Percentiles rank a stretch among this genome's conserved stretches.
Evolutionary conservation across 2,329 filamentous ascomycete species (phyloP).

Genomic region (Fusarium incarnatum): DNA sequence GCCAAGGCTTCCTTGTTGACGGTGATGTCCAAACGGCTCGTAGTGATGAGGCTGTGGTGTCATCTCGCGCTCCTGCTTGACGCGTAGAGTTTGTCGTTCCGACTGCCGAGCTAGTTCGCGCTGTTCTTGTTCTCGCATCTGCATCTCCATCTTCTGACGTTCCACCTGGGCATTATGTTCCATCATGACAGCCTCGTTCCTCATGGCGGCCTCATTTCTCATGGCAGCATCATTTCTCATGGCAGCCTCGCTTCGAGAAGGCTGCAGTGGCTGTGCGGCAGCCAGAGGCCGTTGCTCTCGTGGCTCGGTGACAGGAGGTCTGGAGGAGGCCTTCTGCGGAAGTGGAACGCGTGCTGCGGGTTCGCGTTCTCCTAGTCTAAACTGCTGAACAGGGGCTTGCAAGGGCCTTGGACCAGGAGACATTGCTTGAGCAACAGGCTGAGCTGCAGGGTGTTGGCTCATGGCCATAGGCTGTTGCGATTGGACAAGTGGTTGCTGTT

Average conservation of each 20-base stretch:
- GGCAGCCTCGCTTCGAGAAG: slow-evolving; percentile 50
- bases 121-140: slow-evolving; percentile 47
- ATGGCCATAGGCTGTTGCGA: slow-evolving; percentile 48
- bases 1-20: slow-evolving; percentile 54
- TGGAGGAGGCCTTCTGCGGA: slow-evolving; percentile 54
- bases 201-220: slow-evolving; percentile 50
- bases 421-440: slow-evolving; percentile 58
- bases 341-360: slow-evolving; percentile 55
- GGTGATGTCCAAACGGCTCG: slow-evolving; percentile 58
- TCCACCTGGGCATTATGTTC: slow-evolving; percentile 47
- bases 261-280: slow-evolving; percentile 52
- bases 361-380: slow-evolving; percentile 54
- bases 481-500: slow-evolving; percentile 49
- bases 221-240: slow-evolving; percentile 45
- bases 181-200: slow-evolving; percentile 51
- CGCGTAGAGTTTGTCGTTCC: slow-evolving; percentile 49
- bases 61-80: slow-evolving; percentile 65
- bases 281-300: slow-evolving; percentile 51
- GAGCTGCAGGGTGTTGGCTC: slow-evolving; percentile 53
- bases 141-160: slow-evolving; percentile 50
- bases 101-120: slow-evolving; percentile 47
- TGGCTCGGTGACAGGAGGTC: slow-evolving; percentile 50
- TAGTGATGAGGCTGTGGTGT: slow-evolving; percentile 55
- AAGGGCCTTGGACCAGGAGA: slow-evolving; percentile 59
- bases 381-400: slow-evolving; percentile 57